Percentiles rank a stretch among this genome's conserved stretches.
phyloP scores from a whole-genome alignment of 2,329 filamentous ascomycete species.

The Ophioceras dolichostomum region DNA sequence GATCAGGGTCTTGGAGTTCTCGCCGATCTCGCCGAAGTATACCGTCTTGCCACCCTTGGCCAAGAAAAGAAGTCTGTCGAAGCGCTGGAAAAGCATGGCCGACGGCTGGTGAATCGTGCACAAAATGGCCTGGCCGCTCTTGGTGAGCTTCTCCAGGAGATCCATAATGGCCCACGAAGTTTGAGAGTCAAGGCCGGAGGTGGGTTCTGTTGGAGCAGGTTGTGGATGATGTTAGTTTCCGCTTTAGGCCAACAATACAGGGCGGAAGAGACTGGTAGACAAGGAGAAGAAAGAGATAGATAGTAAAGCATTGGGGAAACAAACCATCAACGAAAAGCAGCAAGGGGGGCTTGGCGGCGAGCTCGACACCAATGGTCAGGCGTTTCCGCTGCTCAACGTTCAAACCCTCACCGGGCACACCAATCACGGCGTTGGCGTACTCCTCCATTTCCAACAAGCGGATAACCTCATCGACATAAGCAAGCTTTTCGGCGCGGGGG shows the following conservation, averaged over 20 bases:
- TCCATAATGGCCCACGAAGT: slow-evolving; percentile 62
- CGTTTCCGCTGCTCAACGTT: slow-evolving; percentile 52
- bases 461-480: slow-evolving; percentile 52
- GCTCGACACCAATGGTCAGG: slow-evolving; percentile 48
- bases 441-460: slow-evolving; percentile 55
- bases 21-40: slow-evolving; percentile 9
- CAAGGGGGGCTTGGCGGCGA: slow-evolving; percentile 43
- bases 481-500: slow-evolving; percentile 43
- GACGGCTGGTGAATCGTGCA: slow-evolving; percentile 40
- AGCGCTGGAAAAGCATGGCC: slow-evolving; percentile 30
- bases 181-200: slow-evolving; percentile 61
- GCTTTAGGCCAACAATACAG: no score
- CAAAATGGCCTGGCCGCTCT: slow-evolving; percentile 34
- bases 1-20: slow-evolving; percentile 32
- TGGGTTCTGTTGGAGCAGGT: no score
- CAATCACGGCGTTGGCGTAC: slow-evolving; percentile 54
- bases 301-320: no score
- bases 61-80: slow-evolving; percentile 39
- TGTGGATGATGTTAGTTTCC: no score
- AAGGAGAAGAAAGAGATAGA: no score
- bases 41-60: slow-evolving; percentile 4
- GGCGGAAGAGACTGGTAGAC: no score
- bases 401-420: slow-evolving; percentile 46
- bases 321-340: slow-evolving; percentile 58
- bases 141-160: slow-evolving; percentile 52